Base-by-base conservation (phyloP, 2,329 filamentous ascomycete genomes). In the Chaetomiaceae sp. region DNA sequence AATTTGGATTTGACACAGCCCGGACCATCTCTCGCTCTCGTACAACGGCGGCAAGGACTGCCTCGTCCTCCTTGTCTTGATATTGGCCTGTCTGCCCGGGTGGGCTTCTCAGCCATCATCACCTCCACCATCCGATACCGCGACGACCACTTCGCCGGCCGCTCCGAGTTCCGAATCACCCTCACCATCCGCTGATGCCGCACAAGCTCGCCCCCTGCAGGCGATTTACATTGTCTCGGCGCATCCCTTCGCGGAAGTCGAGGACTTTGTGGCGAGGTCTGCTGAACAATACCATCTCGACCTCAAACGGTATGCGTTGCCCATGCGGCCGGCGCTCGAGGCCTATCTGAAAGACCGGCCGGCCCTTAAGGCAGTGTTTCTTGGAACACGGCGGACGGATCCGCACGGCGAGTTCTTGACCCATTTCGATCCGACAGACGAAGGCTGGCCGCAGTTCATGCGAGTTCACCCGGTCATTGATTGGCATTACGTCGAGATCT, bases 41-140 rank as follows among this genome's bases (percentile, higher is more conserved):
- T 99, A 96, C 73, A 99, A 99, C 65, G 94, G 94, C 66, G 94
- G 94, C 57, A 99, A 99, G 71, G 94, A 97, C 77, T 97, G 92
- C 65, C 86, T 97, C 17, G 91, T 97, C 49, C 83, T 97, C 17
- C 79, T 97, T 6, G 81, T 96, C 65, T 77, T 97, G 60, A 89
- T 96, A 66, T 84, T 97, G 61, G 85, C 87, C 57, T 78, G 75
- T 61, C 74, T 81, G 72, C 79, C 19, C 66, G 68, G 17, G 8
- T 57, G 61, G 25, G 45, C 65, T 38, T 50, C 64, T 14, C 33
- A 59, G 42, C 44, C 64, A 39, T n/a, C 63, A n/a, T 31, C 27
- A 9, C 34, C 66, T 14, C 59, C 57, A 36, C 47, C 52, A 23
- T 53, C 54, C 47, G 53, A 48, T 55, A 54, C 50, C 29, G 47